Percentiles rank a stretch among this genome's conserved stretches.
phyloP scores from a whole-genome alignment of 2,329 filamentous ascomycete genomes.

The Colletotrichum sp. region DNA sequence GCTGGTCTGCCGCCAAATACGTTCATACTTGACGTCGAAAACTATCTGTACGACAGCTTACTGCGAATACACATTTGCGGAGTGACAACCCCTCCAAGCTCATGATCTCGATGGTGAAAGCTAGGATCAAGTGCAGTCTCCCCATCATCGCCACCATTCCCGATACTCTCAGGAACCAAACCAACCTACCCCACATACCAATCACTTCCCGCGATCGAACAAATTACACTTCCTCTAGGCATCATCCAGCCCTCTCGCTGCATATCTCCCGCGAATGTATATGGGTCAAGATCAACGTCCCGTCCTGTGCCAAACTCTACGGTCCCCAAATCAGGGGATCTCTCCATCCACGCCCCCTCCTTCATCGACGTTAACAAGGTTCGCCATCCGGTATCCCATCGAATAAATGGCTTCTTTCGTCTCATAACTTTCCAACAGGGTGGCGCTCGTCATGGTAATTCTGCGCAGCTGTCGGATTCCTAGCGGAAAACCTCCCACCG shows the following conservation, averaged over 20 bases:
- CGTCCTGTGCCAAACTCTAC: not conserved
- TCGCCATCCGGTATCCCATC: not conserved
- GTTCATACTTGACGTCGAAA: rapidly evolving
- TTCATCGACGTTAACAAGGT: not conserved
- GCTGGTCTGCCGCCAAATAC: rapidly evolving
- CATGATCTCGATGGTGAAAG: not conserved
- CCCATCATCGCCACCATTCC: not conserved
- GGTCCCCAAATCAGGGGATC: not conserved
- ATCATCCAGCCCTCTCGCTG: not conserved
- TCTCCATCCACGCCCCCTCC: not conserved
- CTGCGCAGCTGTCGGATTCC: not conserved
- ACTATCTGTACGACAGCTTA: not conserved
- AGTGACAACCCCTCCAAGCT: not conserved
- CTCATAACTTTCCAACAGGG: not conserved
- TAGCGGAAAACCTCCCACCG: not conserved
- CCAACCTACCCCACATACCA: not conserved
- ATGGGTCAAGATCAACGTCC: not conserved
- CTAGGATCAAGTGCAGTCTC: not conserved
- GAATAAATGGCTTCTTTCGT: not conserved
- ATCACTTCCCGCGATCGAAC: not conserved
- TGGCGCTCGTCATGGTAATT: not conserved
- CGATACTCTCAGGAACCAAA: not conserved
- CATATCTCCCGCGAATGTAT: not conserved
- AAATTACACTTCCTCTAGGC: not conserved
- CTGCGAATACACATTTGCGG: not conserved